These are phyloP conservation scores for Papilionanthe hybrid DNA, from an alignment of 116 monocot species.

Conservation along the genomic window DNA sequence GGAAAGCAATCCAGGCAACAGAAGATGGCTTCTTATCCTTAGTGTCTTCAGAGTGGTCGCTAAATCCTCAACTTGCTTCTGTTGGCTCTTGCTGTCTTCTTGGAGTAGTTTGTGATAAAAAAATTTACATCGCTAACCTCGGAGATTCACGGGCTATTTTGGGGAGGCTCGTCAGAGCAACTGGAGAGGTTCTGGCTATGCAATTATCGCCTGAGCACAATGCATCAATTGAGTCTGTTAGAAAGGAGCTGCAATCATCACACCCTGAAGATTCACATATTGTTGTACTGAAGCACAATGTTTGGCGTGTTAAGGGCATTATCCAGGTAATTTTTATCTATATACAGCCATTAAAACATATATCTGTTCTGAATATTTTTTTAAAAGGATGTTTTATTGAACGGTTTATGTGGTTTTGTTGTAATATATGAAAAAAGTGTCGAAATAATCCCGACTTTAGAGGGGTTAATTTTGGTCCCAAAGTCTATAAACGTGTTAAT, in stretches of 20 bases:
- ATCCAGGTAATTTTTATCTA: conserved; percentile 21
- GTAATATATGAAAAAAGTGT: too few species aligned
- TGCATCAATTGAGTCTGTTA: conserved; percentile 26
- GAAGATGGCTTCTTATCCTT: conserved; percentile 27
- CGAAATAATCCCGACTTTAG: too few species aligned
- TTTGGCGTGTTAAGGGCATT: conserved; percentile 32
- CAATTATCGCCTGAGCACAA: conserved; percentile 26
- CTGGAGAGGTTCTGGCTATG: conserved; percentile 25
- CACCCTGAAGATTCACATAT: conserved; percentile 28
- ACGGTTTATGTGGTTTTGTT: not conserved
- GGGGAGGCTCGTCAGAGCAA: conserved; percentile 23
- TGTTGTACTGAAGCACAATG: conserved; percentile 26
- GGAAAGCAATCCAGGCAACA: conserved; percentile 24
- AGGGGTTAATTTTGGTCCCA: too few species aligned
- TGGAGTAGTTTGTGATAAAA: conserved; percentile 10
- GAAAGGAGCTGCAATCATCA: conserved; percentile 16
- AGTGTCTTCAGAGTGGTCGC: conserved; percentile 19
- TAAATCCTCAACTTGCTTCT: conserved; percentile 23
- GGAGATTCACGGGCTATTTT: conserved; percentile 27
- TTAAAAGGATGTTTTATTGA: not conserved
- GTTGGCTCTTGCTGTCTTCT: conserved; percentile 18
- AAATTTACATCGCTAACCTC: conserved; percentile 11
- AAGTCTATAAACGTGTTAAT: too few species aligned
- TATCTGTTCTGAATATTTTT: not conserved
- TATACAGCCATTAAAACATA: not conserved